A percentile compares a stretch with the other conserved stretches of the same genome.
These are phyloP conservation scores for Paracoccidioides brasiliensis DNA, from an alignment of 2,329 filamentous ascomycete genomes.

Conservation along the genomic window DNA sequence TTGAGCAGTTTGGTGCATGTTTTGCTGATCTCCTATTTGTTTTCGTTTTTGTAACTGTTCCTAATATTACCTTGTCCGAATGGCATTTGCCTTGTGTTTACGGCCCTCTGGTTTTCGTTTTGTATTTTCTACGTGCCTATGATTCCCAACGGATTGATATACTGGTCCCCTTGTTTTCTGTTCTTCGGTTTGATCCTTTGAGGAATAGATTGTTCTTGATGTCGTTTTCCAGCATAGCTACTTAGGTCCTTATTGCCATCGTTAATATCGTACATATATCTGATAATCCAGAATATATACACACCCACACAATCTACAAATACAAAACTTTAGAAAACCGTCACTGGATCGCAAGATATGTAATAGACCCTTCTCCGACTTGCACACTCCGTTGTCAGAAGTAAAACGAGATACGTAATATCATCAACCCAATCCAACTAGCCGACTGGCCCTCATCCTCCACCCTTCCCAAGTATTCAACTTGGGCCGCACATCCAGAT, in stretches of 20 bases:
- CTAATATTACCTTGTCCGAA: neutral
- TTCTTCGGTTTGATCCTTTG: neutral
- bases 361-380: neutral
- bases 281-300: neutral
- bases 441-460: slow-evolving; percentile 41
- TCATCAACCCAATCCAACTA: slow-evolving; percentile 31
- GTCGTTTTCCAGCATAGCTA: neutral
- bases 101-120: neutral
- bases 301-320: neutral
- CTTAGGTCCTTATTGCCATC: neutral
- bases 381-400: neutral
- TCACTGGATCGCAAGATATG: neutral
- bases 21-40: neutral
- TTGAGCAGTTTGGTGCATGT: slow-evolving; percentile 26
- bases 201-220: neutral
- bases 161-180: neutral
- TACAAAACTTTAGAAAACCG: neutral
- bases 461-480: slow-evolving; percentile 50
- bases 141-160: slow-evolving; percentile 3
- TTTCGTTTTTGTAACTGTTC: slow-evolving; percentile 3
- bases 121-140: slow-evolving; percentile 12
- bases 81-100: slow-evolving; percentile 12
- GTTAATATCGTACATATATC: slow-evolving; percentile 3
- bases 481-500: slow-evolving; percentile 52
- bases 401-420: neutral